These are phyloP conservation scores for Taphrina wiesneri DNA, from an alignment of 1,139 yeast species.

Conservation along the genomic window DNA sequence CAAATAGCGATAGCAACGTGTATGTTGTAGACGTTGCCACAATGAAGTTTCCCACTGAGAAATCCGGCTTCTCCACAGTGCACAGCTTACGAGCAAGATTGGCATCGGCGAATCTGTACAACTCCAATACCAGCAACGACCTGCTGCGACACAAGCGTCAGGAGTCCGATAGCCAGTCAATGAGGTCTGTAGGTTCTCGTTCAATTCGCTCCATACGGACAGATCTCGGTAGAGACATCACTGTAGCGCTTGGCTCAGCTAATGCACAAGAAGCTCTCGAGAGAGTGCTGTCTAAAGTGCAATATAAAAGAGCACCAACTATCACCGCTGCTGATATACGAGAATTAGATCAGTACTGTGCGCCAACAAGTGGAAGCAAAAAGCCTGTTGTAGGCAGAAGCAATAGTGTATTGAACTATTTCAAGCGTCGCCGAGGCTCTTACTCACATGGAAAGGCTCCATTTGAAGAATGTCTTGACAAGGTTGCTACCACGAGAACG, in stretches of 20 bases:
- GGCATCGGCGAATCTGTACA: background rate
- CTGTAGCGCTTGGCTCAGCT: background rate
- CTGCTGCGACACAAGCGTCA: background rate
- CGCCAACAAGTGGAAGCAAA: background rate
- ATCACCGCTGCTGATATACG: background rate
- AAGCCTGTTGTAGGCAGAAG: background rate
- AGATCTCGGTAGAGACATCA: background rate
- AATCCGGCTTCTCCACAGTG: background rate
- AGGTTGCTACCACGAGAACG: background rate
- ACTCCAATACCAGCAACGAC: background rate
- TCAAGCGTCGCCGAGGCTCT: background rate
- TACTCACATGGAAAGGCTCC: background rate
- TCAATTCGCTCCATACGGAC: slow-evolving; percentile 1
- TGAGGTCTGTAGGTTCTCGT: background rate
- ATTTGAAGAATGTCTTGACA: background rate
- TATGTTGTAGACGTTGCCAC: background rate
- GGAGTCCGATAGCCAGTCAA: background rate
- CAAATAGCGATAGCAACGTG: background rate
- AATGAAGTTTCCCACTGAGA: background rate
- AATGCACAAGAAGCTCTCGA: background rate
- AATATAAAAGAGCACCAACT: background rate
- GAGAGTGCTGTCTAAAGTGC: background rate
- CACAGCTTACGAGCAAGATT: background rate
- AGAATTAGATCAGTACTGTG: background rate
- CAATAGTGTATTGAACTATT: background rate